Evolutionary conservation across 768 basidiomycete species (phyloP), one percentile per base, ranked within the genome.

Genomic region (Neoboletus subvelutipes): DNA sequence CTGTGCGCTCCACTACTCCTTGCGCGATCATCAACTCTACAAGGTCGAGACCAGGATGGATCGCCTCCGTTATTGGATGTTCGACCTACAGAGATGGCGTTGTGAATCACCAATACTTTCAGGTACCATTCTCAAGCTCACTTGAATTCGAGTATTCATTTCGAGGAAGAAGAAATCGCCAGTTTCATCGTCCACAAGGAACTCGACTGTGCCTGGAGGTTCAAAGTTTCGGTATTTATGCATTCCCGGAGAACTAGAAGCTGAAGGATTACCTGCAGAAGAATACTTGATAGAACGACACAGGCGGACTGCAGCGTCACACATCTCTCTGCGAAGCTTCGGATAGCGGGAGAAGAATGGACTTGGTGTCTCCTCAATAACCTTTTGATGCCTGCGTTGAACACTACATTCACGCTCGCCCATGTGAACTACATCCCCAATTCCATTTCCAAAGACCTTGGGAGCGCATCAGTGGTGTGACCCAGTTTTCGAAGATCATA

Each of bases 391-490:
- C 31, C 87, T 72, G 31, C 87, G 74, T 63, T 90, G 87, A 10
- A 86, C 70, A 47, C 83, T 86, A 61, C 87, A 88, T 66, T 90
- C 87, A 15, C 87, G 77, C 64, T 88, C 87, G 37, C 84, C 83
- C 75, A 87, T 80, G 60, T 87, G 83, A 5, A 87, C 72, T 12
- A 81, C 82, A 43, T 80, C 72, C 4, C 83, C 83, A 0, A 67
- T 40, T 0, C 86, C 87, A 64, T 90, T 81, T 15, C 87, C 87
- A 58, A 88, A 87, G 0, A 88, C 79, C 84, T 85, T 31, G 1
- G 5, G n/a, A 34, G 46, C 65, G 39, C 26, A 54, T 29, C 45
- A 66, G 34, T 3, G 2, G 24, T 12, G n/a, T 53, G 28, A 36
- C 22, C 48, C 17, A 6, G 6, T 41, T 11, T n/a, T 31, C 42